Conservation (phyloP, 2,329 filamentous ascomycete species). For the Penicillium corylophilum region DNA sequence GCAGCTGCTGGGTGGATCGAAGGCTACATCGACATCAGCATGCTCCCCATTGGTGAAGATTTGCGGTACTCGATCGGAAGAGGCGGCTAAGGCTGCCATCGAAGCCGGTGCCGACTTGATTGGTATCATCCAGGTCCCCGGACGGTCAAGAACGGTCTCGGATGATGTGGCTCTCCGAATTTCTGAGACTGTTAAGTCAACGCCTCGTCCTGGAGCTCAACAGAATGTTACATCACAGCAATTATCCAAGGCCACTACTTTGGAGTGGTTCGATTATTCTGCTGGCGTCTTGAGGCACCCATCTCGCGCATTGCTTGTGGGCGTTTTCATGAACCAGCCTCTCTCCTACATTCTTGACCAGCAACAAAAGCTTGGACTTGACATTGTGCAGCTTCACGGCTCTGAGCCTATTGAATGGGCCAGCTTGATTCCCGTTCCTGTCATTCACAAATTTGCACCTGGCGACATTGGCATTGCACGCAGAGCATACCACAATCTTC, state of each 20-base stretch:
- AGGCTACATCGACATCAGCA: slow-evolving; percentile 18
- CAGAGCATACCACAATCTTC: slow-evolving; percentile 78
- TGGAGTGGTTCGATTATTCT: slow-evolving; percentile 70
- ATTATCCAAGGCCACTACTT: slow-evolving; percentile 26
- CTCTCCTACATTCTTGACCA: slow-evolving; percentile 77
- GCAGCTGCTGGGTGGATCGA: slow-evolving; percentile 67
- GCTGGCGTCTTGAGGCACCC: slow-evolving; percentile 49
- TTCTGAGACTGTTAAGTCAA: slow-evolving; percentile 69
- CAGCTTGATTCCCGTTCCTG: slow-evolving; percentile 81
- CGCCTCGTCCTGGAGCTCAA: slow-evolving; percentile 29
- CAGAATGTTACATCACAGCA: slow-evolving; percentile 13
- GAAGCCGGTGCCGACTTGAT: slow-evolving; percentile 87
- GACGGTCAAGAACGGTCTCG: slow-evolving; percentile 74
- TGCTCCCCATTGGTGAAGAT: slow-evolving; percentile 77
- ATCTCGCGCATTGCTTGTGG: slow-evolving; percentile 74
- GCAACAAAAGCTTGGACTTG: slow-evolving; percentile 72
- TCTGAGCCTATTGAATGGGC: slow-evolving; percentile 92
- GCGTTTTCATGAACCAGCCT: slow-evolving; percentile 91
- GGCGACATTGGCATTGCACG: slow-evolving; percentile 68
- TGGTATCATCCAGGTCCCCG: slow-evolving; percentile 86
- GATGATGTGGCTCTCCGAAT: slow-evolving; percentile 78
- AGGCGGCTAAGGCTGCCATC: slow-evolving; percentile 76
- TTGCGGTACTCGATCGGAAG: slow-evolving; percentile 81
- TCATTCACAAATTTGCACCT: slow-evolving; percentile 82
- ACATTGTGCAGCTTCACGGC: slow-evolving; percentile 91